A percentile compares a stretch with the other conserved stretches of the same genome.
Conservation (phyloP, 495 filamentous ascomycete species). For the Penicillium daleae region DNA sequence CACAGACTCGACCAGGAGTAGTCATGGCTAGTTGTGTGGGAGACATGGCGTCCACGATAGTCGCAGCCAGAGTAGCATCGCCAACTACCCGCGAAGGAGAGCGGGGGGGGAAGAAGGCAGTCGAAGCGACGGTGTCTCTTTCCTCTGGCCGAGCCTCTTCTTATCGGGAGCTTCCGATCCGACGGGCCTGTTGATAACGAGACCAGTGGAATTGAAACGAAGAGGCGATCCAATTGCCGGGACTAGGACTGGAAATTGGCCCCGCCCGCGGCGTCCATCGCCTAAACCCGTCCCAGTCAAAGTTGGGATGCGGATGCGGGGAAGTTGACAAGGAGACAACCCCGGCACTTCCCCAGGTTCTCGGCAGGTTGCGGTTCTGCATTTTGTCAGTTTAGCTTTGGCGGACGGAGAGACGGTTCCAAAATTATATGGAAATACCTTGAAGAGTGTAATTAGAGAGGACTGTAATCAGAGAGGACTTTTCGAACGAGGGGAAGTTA, state of each 20-base stretch:
- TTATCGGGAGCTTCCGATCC: conserved; percentile 25
- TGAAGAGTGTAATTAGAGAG: no score
- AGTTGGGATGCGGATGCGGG: not conserved
- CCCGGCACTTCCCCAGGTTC: not conserved
- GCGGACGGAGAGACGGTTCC: no score
- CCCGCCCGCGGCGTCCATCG: not conserved
- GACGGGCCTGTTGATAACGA: conserved; percentile 15
- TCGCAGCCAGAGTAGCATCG: not conserved
- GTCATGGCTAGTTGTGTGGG: conserved; percentile 9
- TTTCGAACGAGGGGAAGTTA: no score
- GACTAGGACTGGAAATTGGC: not conserved
- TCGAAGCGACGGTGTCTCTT: conserved; percentile 19
- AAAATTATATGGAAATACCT: no score
- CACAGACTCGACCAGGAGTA: conserved; percentile 29
- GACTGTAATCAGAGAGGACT: no score
- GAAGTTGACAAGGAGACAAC: not conserved
- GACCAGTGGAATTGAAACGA: not conserved
- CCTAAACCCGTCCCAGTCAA: not conserved
- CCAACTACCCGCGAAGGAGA: no score
- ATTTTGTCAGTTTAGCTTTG: not conserved
- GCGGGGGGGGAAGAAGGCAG: not conserved
- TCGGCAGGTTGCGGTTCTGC: not conserved
- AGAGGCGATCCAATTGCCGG: conserved; percentile 1
- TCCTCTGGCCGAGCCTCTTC: not conserved
- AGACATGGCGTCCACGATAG: not conserved